Percentiles rank a stretch among this genome's conserved stretches.
phyloP scores from a whole-genome alignment of 257 asterid genomes.

The Primulina huaijiensis region DNA sequence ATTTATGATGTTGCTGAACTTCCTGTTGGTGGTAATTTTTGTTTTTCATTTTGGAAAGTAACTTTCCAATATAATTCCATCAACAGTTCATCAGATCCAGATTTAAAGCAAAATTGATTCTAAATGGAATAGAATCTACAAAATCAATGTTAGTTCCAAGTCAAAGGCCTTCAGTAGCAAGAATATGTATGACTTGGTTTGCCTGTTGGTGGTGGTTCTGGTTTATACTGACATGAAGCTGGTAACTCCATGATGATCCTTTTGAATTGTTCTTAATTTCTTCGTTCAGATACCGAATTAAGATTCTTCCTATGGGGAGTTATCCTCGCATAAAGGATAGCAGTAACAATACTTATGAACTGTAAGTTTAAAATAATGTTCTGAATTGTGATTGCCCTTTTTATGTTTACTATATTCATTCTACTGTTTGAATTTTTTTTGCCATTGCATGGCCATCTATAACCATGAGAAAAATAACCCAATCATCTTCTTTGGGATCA shows the following conservation, averaged over 20 bases:
- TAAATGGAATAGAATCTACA: neutral
- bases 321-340: slow-evolving; percentile 96
- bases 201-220: slow-evolving; percentile 3
- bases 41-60: too few relatives aligned
- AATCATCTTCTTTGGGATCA: neutral
- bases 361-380: slow-evolving; percentile 51
- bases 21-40: slow-evolving; percentile 14
- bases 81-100: neutral
- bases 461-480: slow-evolving; percentile 5
- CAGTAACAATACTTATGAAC: slow-evolving; percentile 80
- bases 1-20: slow-evolving; percentile 1
- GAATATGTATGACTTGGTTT: neutral
- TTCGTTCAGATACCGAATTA: slow-evolving; percentile 71
- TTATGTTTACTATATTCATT: slow-evolving; percentile 11
- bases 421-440: neutral
- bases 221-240: slow-evolving; percentile 17
- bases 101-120: neutral
- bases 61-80: too few relatives aligned
- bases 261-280: slow-evolving; percentile 39
- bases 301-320: slow-evolving; percentile 96
- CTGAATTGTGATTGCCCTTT: slow-evolving; percentile 11
- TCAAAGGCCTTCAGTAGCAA: neutral
- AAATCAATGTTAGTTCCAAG: neutral
- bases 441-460: neutral
- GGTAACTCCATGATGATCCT: neutral